Evolutionary conservation across 768 basidiomycete species (phyloP).

Genomic region (Calocera viscosa): DNA sequence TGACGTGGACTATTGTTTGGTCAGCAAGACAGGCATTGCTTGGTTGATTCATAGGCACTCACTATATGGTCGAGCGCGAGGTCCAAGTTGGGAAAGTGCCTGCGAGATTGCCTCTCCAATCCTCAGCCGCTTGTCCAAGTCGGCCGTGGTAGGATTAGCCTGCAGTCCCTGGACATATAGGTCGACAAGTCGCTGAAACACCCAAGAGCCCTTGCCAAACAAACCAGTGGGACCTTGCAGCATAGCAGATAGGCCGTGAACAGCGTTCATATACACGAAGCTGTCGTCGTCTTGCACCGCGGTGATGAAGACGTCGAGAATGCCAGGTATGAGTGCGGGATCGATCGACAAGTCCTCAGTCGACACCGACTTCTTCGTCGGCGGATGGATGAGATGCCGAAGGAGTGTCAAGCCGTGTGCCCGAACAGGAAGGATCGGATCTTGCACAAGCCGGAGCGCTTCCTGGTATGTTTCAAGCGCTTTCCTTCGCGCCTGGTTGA

Average conservation of each 20-base stretch:
- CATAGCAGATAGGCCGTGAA: constrained; percentile 80
- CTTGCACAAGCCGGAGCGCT: constrained; percentile 76
- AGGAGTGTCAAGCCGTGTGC: constrained; percentile 82
- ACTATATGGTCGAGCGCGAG: constrained; percentile 59
- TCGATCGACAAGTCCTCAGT: constrained; percentile 27
- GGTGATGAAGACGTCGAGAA: constrained; percentile 76
- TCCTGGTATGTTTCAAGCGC: constrained; percentile 67
- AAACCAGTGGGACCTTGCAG: constrained; percentile 65
- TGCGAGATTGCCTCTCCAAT: constrained; percentile 77
- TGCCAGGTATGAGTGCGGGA: constrained; percentile 60
- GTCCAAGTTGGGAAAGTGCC: constrained; percentile 61
- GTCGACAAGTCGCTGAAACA: constrained; percentile 41
- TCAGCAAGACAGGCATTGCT: not conserved
- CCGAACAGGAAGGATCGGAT: constrained; percentile 84
- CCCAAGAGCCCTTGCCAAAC: constrained; percentile 55
- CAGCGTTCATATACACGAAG: constrained; percentile 87
- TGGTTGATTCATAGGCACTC: constrained; percentile 17
- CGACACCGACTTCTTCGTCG: constrained; percentile 13
- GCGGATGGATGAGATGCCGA: constrained; percentile 54
- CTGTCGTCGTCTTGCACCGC: constrained; percentile 83
- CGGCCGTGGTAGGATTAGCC: constrained; percentile 29
- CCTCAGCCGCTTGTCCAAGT: constrained; percentile 60
- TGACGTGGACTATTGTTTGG: constrained; percentile 41
- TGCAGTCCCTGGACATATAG: constrained; percentile 41
- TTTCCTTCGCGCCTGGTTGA: constrained; percentile 26